Base-by-base conservation (phyloP, 2,329 filamentous ascomycete species). In the Apiospora arundinis region DNA sequence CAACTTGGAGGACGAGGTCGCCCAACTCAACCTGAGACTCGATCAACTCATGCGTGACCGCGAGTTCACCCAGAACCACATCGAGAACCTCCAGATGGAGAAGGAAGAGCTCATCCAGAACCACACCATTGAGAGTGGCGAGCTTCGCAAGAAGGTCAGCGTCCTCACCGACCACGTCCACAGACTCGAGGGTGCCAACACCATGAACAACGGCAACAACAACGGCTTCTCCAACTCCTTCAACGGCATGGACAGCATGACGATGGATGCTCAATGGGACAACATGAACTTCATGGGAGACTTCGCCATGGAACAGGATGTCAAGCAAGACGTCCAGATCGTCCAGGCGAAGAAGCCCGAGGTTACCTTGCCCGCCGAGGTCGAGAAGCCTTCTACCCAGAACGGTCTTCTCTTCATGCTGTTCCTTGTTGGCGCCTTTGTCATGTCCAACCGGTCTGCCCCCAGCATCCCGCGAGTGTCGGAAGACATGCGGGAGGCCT, bases 391-490 rank as follows among this genome's bases (percentile, higher is more conserved):
- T 72, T 88, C 91, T 73, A 92, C 94, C 76, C 93, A 95, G 77
- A 93, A 94, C 69, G 90, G 94, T 78, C 84, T 98, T 77, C 88
- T 98, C 81, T 92, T 95, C 82, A 97, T 98, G 94, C 93, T 98
- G 76, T 93, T 99, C 79, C 92, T 99, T 70, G 95, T 97, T 75
- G 96, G 96, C 80, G 96, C 96, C 69, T 97, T 98, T 80, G 95
- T 98, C 77, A 92, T 96, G 73, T 98, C 95, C 44, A 97, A 95
- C 83, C 91, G 91, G 76, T 89, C 91, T 63, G 87, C 91, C 25
- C 85, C 91, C 49, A 90, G 90, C 75, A 91, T 97, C 76, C 93
- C 93, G 68, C 89, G 89, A 71, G 92, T 95, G 79, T 92, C 94
- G 46, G 92, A 95, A 71, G 93, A 95, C 76, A 90, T 96, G 71